These are phyloP conservation scores for Zymoseptoria pseudotritici DNA, from an alignment of 2,329 filamentous ascomycete species.

Conservation along the genomic window DNA sequence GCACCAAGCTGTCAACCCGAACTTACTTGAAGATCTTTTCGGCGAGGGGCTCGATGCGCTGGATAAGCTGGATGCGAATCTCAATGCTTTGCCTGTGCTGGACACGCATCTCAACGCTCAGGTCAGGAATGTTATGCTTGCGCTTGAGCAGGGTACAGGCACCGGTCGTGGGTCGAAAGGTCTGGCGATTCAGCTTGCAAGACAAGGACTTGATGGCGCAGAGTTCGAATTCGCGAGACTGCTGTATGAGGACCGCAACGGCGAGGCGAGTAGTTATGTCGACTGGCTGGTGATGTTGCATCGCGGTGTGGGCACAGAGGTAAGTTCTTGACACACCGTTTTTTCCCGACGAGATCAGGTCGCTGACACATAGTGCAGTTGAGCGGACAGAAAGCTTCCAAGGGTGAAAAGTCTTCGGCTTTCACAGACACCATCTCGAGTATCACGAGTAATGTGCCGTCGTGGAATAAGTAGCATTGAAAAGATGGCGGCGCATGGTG, in stretches of 20 bases:
- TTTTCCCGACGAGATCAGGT: not conserved
- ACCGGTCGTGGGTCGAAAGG: slow-evolving; percentile 51
- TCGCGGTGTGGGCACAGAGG: slow-evolving; percentile 82
- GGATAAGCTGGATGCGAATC: slow-evolving; percentile 72
- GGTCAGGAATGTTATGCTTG: slow-evolving; percentile 86
- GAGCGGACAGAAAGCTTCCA: slow-evolving; percentile 26
- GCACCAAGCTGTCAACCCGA: slow-evolving; percentile 84
- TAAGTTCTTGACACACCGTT: slow-evolving; percentile 21
- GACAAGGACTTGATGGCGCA: slow-evolving; percentile 87
- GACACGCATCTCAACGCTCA: slow-evolving; percentile 92
- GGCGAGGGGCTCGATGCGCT: slow-evolving; percentile 66
- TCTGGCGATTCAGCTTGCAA: slow-evolving; percentile 78
- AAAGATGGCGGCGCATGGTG: not conserved
- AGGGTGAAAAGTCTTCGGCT: slow-evolving; percentile 15
- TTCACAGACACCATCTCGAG: slow-evolving; percentile 25
- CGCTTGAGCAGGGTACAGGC: slow-evolving; percentile 62
- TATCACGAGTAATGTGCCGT: slow-evolving; percentile 25
- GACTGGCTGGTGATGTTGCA: slow-evolving; percentile 97
- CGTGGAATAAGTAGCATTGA: slow-evolving; percentile 9
- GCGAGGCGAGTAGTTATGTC: slow-evolving; percentile 95
- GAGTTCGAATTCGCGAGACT: slow-evolving; percentile 94
- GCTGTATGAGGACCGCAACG: slow-evolving; percentile 90
- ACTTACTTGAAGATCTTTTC: slow-evolving; percentile 83
- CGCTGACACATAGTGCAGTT: slow-evolving; percentile 20
- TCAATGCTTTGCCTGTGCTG: slow-evolving; percentile 70